A percentile compares a stretch with the other conserved stretches of the same genome.
Conservation (phyloP, 2,329 filamentous ascomycete genomes). For the Pyrenophora graminea region DNA sequence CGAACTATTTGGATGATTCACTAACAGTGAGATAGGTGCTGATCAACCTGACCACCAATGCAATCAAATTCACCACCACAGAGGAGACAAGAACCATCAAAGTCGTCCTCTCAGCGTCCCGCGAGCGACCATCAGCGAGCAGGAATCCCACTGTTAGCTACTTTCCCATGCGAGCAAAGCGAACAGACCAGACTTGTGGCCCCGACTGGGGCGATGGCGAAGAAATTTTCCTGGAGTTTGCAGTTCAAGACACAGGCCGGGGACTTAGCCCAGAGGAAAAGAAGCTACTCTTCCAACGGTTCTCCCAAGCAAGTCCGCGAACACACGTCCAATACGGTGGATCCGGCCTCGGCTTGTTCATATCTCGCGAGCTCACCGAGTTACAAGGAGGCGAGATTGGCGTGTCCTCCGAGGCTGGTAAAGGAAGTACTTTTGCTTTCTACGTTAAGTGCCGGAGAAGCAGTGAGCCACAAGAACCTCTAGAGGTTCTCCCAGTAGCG, state of each 20-base stretch:
- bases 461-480: conserved; percentile 38
- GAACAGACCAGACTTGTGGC: conserved; percentile 54
- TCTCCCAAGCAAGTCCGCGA: conserved; percentile 75
- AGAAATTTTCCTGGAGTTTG: conserved; percentile 69
- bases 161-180: conserved; percentile 61
- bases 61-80: conserved; percentile 77
- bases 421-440: conserved; percentile 76
- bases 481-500: conserved; percentile 31
- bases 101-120: conserved; percentile 68
- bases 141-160: conserved; percentile 59
- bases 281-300: conserved; percentile 75
- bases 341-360: conserved; percentile 77
- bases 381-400: conserved; percentile 81
- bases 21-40: conserved; percentile 55
- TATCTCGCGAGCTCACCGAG: conserved; percentile 77
- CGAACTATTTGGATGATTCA: too few relatives aligned
- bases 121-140: conserved; percentile 55
- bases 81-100: conserved; percentile 66
- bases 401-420: conserved; percentile 67
- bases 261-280: conserved; percentile 73
- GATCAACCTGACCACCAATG: conserved; percentile 80
- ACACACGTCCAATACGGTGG: conserved; percentile 81
- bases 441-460: conserved; percentile 71
- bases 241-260: conserved; percentile 77
- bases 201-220: conserved; percentile 73